Percentiles rank a stretch among this genome's conserved stretches.
phyloP scores from a whole-genome alignment of 495 filamentous ascomycete genomes.

The Terfezia boudieri region DNA sequence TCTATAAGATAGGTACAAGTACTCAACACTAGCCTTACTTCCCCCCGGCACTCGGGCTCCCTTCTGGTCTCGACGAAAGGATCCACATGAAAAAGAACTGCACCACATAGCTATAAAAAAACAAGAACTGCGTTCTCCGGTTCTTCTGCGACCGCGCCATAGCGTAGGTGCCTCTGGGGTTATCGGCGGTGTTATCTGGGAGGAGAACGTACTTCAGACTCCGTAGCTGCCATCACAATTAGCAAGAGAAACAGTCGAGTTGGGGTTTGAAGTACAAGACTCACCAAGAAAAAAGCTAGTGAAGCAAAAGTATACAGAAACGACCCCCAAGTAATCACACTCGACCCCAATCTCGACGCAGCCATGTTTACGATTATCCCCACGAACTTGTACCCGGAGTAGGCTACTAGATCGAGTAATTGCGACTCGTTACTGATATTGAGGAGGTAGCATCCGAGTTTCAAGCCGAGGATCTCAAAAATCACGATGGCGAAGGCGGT shows the following conservation, averaged over 20 bases:
- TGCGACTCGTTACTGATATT: constrained; percentile 75
- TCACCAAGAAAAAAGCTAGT: constrained; percentile 87
- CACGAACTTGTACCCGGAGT: constrained; percentile 97
- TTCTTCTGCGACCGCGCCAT: constrained; percentile 64
- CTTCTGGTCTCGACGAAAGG: constrained; percentile 20
- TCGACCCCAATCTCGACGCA: constrained; percentile 51
- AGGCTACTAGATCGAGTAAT: constrained; percentile 78
- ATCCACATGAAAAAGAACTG: constrained; percentile 94
- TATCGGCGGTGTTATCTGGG: constrained; percentile 51
- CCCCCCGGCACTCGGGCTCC: neutral
- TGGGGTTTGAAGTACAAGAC: constrained; percentile 10
- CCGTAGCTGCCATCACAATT: constrained; percentile 42
- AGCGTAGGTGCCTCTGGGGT: constrained; percentile 45
- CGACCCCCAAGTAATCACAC: constrained; percentile 67
- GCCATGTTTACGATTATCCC: constrained; percentile 74
- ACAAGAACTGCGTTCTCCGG: constrained; percentile 82
- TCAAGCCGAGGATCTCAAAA: constrained; percentile 71
- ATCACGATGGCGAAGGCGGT: constrained; percentile 59
- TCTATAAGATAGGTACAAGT: too few species aligned
- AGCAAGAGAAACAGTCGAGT: neutral
- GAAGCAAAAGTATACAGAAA: constrained; percentile 81
- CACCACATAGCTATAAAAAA: constrained; percentile 81
- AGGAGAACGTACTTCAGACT: constrained; percentile 90
- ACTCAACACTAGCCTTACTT: too few species aligned
- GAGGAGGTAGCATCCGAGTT: constrained; percentile 79